Percentiles rank a stretch among this genome's conserved stretches.
Conservation (phyloP, 148 eudicot genomes). For the Rhododendron ovatum region DNA sequence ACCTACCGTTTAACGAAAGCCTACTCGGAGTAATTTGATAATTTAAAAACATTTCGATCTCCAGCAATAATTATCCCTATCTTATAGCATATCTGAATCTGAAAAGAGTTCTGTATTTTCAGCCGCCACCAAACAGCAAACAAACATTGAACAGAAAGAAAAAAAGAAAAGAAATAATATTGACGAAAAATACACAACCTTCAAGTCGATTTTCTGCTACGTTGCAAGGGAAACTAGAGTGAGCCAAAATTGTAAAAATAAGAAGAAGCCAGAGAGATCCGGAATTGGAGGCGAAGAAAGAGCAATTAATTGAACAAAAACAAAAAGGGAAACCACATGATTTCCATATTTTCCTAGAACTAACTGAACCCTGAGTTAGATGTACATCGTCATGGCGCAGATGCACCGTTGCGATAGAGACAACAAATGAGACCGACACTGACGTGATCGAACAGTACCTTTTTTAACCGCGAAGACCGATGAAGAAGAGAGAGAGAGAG, state of each 20-base stretch:
- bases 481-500: conserved; percentile 16
- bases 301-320: conserved; percentile 15
- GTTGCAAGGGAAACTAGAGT: conserved; percentile 12
- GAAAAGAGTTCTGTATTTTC: not conserved
- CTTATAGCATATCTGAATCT: not conserved
- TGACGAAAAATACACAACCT: not conserved
- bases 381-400: not conserved
- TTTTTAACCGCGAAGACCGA: conserved; percentile 1
- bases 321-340: not conserved
- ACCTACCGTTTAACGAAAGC: not conserved
- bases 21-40: not conserved
- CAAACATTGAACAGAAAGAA: not conserved
- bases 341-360: conserved; percentile 10
- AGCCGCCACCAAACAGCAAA: not conserved
- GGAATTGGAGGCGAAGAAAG: conserved; percentile 25
- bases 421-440: not conserved
- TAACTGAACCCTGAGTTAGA: not conserved
- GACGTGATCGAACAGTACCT: conserved; percentile 16
- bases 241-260: conserved; percentile 19
- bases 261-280: conserved; percentile 45
- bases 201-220: not conserved
- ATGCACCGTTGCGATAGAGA: not conserved
- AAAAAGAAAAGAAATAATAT: not conserved
- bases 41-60: not conserved
- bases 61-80: not conserved